A percentile compares a stretch with the other conserved stretches of the same genome.
phyloP scores from a whole-genome alignment of 2,329 filamentous ascomycete genomes.

The Eurotiales sp. region DNA sequence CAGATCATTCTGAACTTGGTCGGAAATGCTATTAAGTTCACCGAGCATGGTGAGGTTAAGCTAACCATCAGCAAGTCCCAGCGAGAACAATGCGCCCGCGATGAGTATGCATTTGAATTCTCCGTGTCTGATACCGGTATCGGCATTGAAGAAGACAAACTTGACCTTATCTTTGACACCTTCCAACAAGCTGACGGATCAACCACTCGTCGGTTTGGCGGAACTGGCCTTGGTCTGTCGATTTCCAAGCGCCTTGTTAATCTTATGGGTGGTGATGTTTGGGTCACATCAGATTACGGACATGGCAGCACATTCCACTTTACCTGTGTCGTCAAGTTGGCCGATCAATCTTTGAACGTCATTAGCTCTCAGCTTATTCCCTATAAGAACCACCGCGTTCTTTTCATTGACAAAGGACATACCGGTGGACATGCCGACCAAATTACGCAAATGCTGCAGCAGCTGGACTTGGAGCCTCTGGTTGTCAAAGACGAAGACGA shows the following conservation, averaged over 20 bases:
- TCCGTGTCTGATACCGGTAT: slow-evolving; percentile 91
- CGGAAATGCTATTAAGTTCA: slow-evolving; percentile 96
- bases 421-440: slow-evolving; percentile 70
- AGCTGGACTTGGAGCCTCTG: slow-evolving; percentile 71
- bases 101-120: slow-evolving; percentile 89
- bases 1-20: slow-evolving; percentile 95
- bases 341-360: slow-evolving; percentile 66
- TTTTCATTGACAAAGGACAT: slow-evolving; percentile 84
- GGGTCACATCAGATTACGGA: slow-evolving; percentile 85
- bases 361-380: slow-evolving; percentile 72
- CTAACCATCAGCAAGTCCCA: slow-evolving; percentile 69
- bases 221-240: slow-evolving; percentile 86
- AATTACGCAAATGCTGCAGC: slow-evolving; percentile 68
- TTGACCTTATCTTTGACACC: slow-evolving; percentile 93
- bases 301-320: slow-evolving; percentile 91
- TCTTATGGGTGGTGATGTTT: slow-evolving; percentile 89
- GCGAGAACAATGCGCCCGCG: slow-evolving; percentile 57
- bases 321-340: slow-evolving; percentile 80
- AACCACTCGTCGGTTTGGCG: slow-evolving; percentile 90
- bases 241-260: slow-evolving; percentile 92
- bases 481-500: slow-evolving; percentile 68
- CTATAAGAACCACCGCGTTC: slow-evolving; percentile 81
- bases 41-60: slow-evolving; percentile 87
- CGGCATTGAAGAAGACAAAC: slow-evolving; percentile 86
- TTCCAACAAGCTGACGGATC: slow-evolving; percentile 97